These are phyloP conservation scores for Juncus inflexus DNA, from an alignment of 176 grass and related monocot genomes.

Conservation along the genomic window DNA sequence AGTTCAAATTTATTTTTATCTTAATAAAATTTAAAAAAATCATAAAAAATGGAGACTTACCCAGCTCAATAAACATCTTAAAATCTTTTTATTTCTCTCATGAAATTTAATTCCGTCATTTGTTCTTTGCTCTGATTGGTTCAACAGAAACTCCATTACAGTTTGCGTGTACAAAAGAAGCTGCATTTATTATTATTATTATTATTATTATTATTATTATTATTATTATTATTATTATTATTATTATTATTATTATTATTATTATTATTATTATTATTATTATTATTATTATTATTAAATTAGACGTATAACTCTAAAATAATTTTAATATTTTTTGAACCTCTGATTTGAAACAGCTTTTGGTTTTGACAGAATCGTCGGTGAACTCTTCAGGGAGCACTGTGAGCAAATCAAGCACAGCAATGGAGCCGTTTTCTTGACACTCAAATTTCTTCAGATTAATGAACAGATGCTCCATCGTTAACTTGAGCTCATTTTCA, in stretches of 20 bases:
- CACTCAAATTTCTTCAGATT: constrained; percentile 46
- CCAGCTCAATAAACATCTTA: constrained; percentile 88
- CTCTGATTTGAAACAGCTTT: constrained; percentile 71
- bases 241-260: background rate
- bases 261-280: too few species aligned
- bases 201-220: too few species aligned
- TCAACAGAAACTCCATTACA: constrained; percentile 75
- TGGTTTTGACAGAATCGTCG: constrained; percentile 52
- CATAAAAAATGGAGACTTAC: constrained; percentile 31
- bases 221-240: background rate
- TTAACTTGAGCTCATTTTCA: constrained; percentile 38
- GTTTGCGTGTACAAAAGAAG: constrained; percentile 59
- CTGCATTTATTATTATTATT: constrained; percentile 21
- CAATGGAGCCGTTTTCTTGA: constrained; percentile 41
- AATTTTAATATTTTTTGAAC: constrained; percentile 6
- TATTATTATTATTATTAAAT: background rate
- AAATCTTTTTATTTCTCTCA: constrained; percentile 57
- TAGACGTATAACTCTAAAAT: too few species aligned
- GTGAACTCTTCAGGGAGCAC: constrained; percentile 81
- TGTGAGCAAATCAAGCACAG: constrained; percentile 78
- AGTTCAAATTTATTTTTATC: background rate
- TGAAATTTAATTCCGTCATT: constrained; percentile 44
- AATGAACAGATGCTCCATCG: constrained; percentile 67
- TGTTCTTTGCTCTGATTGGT: constrained; percentile 41
- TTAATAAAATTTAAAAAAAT: background rate